Evolutionary conservation across 163 green algal species (phyloP).

Genomic region (Volvox carteri): DNA sequence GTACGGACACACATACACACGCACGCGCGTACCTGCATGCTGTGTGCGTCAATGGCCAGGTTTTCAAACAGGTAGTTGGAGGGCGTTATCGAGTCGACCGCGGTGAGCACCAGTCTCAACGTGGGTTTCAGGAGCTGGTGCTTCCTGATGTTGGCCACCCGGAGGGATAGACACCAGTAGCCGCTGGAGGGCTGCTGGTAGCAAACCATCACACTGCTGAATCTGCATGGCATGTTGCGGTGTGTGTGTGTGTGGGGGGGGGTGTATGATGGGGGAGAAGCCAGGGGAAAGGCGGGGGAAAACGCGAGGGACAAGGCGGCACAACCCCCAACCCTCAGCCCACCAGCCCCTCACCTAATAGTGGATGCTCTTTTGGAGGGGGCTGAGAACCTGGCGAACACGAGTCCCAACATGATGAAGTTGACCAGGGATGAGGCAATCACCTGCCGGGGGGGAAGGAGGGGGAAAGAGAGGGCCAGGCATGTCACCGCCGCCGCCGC

Average conservation of each 20-base stretch:
- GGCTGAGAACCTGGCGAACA: conserved; percentile 85
- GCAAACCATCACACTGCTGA: conserved; percentile 59
- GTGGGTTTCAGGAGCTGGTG: conserved; percentile 79
- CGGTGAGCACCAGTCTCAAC: conserved; percentile 69
- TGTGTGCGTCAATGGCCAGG: conserved; percentile 62
- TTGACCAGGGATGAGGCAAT: conserved; percentile 74
- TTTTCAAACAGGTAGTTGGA: conserved; percentile 82
- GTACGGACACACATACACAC: too few species aligned
- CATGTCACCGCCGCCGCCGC: too few species aligned
- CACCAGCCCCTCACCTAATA: conserved; percentile 80
- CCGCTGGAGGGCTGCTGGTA: conserved; percentile 66
- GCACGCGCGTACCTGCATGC: conserved; percentile 56
- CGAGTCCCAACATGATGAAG: conserved; percentile 84
- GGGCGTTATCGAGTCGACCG: conserved; percentile 71
- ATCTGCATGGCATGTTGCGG: conserved; percentile 38
- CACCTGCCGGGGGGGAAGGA: conserved; percentile 58
- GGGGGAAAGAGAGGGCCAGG: neutral
- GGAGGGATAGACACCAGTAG: conserved; percentile 69
- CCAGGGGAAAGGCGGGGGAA: too few species aligned
- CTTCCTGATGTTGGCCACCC: conserved; percentile 85
- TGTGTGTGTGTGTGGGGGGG: neutral
- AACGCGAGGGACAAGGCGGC: too few species aligned
- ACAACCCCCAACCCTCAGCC: too few species aligned
- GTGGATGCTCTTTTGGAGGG: conserved; percentile 75
- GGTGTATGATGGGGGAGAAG: neutral